Evolutionary conservation across 768 basidiomycete genomes (phyloP).

Genomic region (Mycena vitilis): DNA sequence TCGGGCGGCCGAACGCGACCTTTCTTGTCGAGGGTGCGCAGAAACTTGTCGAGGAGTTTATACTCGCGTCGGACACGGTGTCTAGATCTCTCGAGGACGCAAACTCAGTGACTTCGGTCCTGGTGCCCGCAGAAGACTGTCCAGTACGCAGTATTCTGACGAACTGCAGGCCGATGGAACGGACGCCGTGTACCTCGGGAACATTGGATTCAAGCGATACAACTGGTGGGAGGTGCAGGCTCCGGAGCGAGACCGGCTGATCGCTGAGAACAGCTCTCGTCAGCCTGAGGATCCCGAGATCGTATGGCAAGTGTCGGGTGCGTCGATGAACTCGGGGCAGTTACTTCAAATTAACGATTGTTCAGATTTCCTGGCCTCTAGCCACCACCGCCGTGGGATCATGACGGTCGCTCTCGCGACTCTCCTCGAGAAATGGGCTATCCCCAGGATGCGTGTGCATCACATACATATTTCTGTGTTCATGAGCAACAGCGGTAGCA

Average conservation of each 20-base stretch:
- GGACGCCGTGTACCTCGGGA: conserved; percentile 64
- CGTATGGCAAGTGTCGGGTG: conserved; percentile 70
- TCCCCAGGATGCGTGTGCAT: conserved; percentile 72
- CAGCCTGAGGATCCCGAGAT: conserved; percentile 64
- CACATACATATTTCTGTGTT: conserved; percentile 58
- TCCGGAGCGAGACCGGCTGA: conserved; percentile 36
- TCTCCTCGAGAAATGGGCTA: conserved; percentile 67
- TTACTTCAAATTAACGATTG: neutral
- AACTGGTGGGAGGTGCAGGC: conserved; percentile 45
- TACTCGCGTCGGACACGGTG: neutral
- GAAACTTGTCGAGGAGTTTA: neutral
- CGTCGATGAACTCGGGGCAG: conserved; percentile 21
- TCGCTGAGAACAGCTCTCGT: conserved; percentile 54
- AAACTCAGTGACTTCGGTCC: neutral
- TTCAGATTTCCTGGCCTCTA: conserved; percentile 69
- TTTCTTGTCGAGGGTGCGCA: conserved; percentile 46
- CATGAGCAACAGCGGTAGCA: conserved; percentile 68
- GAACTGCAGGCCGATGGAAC: conserved; percentile 65
- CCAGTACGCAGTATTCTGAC: conserved; percentile 63
- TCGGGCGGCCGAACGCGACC: conserved; percentile 62
- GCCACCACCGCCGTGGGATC: conserved; percentile 75
- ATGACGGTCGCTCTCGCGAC: conserved; percentile 74
- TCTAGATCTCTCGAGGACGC: neutral
- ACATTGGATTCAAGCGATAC: conserved; percentile 44
- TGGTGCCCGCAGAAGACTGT: conserved; percentile 44